Base-by-base conservation (phyloP, 257 asterid genomes). In the Lycium barbarum region DNA sequence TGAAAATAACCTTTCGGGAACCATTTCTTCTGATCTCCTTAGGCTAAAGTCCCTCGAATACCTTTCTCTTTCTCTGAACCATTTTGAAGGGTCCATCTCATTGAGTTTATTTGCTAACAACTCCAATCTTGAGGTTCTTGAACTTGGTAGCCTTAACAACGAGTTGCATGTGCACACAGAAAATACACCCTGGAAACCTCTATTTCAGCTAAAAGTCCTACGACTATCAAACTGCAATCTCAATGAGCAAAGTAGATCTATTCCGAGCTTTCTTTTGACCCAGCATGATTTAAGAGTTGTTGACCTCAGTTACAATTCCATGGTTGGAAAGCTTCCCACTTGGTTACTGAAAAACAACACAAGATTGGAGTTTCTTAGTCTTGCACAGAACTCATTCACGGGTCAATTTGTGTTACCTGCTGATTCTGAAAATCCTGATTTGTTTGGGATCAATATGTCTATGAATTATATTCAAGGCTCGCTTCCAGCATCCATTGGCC, bases 31-130 rank as follows among this genome's bases (percentile, higher is more conserved):
- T 13, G 18, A 36, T 53, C 85, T 85, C 20, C 84, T 88, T 5
- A 72, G 63, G 6, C 86, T 88, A 61, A 85, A 62, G 40, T 83
- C 47, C 63, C 74, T 88, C 0, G 85, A 88, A 79, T 71, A 83
- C 67, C 80, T 88, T 26, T 88, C 88, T 57, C 88, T 88, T 72
- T 85, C 90, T 17, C 61, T 79, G 72, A 83, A 87, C 45, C 47
- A 15, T 68, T 85, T 83, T 78, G 85, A 87, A 78, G 88, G 88
- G 40, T 71, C 79, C 15, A 12, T 88, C 38, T 79, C 85, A 10
- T 85, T 85, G 62, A 85, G 84, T 8, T 88, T 85, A 10, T 83
- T 88, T 22, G n/a, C 83, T 63, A 35, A 59, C 33, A 86, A 85
- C 57, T 88, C 88, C 57, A 88, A 83, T 83, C 90, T 88, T 59